A percentile compares a stretch with the other conserved stretches of the same genome.
Conservation (phyloP, 441 rosid species). For the Pelargonium citronellum region DNA sequence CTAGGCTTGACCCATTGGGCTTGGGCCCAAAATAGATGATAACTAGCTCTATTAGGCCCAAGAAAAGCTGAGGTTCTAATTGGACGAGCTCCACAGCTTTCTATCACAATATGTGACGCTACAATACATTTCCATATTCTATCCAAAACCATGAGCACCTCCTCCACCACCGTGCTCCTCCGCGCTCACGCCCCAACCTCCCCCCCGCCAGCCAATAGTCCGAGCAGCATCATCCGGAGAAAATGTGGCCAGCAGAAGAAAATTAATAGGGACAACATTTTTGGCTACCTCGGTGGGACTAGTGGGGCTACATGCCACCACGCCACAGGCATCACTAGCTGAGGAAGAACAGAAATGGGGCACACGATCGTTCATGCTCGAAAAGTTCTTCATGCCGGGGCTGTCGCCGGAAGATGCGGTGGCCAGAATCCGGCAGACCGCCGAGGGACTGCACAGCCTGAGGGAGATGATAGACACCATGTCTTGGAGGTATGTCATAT, state of each 20-base stretch:
- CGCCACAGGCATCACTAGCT: neutral
- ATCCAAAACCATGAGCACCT: conserved; percentile 29
- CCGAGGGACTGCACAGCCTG: conserved; percentile 66
- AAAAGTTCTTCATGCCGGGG: conserved; percentile 62
- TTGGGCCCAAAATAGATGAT: too few relatives aligned
- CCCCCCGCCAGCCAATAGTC: conserved; percentile 7
- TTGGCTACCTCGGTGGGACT: conserved; percentile 27
- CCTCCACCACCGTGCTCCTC: conserved; percentile 26
- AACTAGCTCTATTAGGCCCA: too few relatives aligned
- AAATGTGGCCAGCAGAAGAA: conserved; percentile 27
- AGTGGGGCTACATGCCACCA: conserved; percentile 16
- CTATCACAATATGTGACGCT: neutral
- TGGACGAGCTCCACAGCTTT: too few relatives aligned
- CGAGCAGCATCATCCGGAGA: conserved; percentile 23
- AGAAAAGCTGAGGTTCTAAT: too few relatives aligned
- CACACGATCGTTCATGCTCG: conserved; percentile 59
- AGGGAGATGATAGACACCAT: conserved; percentile 83
- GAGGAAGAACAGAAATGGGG: conserved; percentile 71
- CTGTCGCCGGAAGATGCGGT: conserved; percentile 79
- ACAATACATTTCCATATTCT: neutral
- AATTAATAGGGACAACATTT: conserved; percentile 25
- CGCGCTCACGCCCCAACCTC: conserved; percentile 12
- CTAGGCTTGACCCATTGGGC: too few relatives aligned
- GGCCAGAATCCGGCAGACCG: conserved; percentile 79
- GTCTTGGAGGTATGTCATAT: conserved; percentile 93